Evolutionary conservation across 306 rosid species (phyloP).

Genomic region (Astragalus membranaceus): DNA sequence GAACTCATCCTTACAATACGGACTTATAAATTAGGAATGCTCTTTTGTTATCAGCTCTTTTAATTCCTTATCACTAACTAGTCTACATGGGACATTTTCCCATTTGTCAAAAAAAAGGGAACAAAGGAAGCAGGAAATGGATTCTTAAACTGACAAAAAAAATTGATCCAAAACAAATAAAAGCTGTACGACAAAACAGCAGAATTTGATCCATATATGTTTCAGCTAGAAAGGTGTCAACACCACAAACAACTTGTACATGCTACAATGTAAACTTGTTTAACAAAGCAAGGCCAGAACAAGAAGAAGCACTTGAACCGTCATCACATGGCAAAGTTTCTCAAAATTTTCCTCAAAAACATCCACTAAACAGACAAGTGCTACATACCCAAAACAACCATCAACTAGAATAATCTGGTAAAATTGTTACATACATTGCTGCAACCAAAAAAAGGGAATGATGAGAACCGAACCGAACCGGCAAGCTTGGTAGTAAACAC

Average conservation of each 20-base stretch:
- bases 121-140: background rate
- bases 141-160: background rate
- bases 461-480: constrained; percentile 44
- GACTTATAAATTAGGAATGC: too few species aligned
- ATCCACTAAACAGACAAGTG: constrained; percentile 38
- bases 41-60: too few species aligned
- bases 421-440: constrained; percentile 56
- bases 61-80: too few species aligned
- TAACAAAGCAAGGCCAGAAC: constrained; percentile 38
- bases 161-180: background rate
- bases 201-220: constrained; percentile 1
- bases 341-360: constrained; percentile 41
- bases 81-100: too few species aligned
- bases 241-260: constrained; percentile 39
- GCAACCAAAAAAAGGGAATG: constrained; percentile 44
- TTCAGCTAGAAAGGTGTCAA: constrained; percentile 1
- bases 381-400: constrained; percentile 43
- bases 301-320: constrained; percentile 31
- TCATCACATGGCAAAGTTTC: constrained; percentile 24
- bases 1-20: too few species aligned
- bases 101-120: too few species aligned
- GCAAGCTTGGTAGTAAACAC: constrained; percentile 49
- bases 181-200: background rate
- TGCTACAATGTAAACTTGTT: constrained; percentile 33
- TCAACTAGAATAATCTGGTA: constrained; percentile 39